These are phyloP conservation scores for Dioscorea zingiberensis DNA, from an alignment of 106 monocot genomes.

Conservation along the genomic window DNA sequence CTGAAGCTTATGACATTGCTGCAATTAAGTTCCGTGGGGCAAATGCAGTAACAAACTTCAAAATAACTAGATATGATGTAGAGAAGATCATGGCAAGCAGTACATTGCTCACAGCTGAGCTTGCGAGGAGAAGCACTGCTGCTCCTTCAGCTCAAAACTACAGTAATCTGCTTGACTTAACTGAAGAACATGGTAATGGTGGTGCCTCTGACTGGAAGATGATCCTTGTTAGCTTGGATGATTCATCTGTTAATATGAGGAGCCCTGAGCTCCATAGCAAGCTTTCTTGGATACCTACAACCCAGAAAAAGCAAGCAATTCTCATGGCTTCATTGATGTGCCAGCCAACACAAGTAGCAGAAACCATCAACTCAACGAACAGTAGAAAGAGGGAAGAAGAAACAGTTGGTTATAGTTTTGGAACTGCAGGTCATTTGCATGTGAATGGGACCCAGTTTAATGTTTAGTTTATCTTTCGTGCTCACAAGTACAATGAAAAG, in stretches of 20 bases:
- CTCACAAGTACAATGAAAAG: no score
- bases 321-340: no score
- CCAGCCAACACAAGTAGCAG: no score
- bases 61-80: constrained; percentile 83
- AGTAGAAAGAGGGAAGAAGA: no score
- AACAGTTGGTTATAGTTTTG: no score
- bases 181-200: constrained; percentile 14
- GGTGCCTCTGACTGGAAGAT: constrained; percentile 31
- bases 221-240: no score
- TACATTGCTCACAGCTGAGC: constrained; percentile 64
- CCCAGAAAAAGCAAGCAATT: no score
- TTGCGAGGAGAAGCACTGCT: constrained; percentile 39
- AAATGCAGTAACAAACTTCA: constrained; percentile 89
- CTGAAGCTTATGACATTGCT: constrained; percentile 88
- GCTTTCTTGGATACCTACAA: background rate
- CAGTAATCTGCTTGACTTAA: constrained; percentile 13
- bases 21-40: constrained; percentile 89
- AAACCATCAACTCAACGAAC: no score
- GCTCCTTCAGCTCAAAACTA: background rate
- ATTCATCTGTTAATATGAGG: no score
- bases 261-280: constrained; percentile 16
- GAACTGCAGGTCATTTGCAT: no score
- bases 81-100: constrained; percentile 70
- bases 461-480: no score
- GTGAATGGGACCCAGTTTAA: no score